Conservation (phyloP, 2,329 filamentous ascomycete genomes). For the Mycosphaerella arachidis region DNA sequence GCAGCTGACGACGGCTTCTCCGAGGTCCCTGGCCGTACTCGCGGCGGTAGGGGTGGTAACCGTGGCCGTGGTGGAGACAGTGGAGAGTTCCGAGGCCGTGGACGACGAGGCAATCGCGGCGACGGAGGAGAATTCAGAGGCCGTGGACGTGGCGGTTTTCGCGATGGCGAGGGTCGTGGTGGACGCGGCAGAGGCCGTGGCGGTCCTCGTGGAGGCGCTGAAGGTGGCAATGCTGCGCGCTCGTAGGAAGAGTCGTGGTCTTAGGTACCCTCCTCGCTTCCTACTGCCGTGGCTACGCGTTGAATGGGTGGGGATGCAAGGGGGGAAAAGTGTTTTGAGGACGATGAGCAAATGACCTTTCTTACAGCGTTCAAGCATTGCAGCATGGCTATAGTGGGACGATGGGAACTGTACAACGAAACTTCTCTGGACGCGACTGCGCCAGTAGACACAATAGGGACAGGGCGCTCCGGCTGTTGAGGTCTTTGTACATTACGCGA, state of each 20-base stretch:
- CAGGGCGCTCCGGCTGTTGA: background rate
- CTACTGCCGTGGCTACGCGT: background rate
- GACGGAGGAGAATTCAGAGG: conserved; percentile 32
- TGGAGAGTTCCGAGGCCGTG: conserved; percentile 30
- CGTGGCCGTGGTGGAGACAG: conserved; percentile 39
- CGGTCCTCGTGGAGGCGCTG: conserved; percentile 22
- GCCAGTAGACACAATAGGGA: background rate
- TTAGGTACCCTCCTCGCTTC: background rate
- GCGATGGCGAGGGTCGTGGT: conserved; percentile 29
- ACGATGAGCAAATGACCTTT: background rate
- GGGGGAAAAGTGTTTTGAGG: background rate
- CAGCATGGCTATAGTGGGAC: background rate
- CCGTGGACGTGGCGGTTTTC: conserved; percentile 38
- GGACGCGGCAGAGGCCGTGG: conserved; percentile 21
- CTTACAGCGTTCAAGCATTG: conserved; percentile 2
- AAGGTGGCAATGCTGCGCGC: conserved; percentile 11
- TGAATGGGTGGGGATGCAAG: background rate
- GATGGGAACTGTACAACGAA: background rate
- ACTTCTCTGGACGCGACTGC: background rate
- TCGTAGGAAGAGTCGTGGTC: conserved; percentile 16
- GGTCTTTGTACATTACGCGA: background rate
- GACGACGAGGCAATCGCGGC: conserved; percentile 26
- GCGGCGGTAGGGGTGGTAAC: conserved; percentile 36
- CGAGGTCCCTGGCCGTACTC: conserved; percentile 48
- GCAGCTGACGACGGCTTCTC: conserved; percentile 63